Percentiles rank a stretch among this genome's conserved stretches.
phyloP scores from a whole-genome alignment of 768 basidiomycete species.

The Mycena sanguinolenta region DNA sequence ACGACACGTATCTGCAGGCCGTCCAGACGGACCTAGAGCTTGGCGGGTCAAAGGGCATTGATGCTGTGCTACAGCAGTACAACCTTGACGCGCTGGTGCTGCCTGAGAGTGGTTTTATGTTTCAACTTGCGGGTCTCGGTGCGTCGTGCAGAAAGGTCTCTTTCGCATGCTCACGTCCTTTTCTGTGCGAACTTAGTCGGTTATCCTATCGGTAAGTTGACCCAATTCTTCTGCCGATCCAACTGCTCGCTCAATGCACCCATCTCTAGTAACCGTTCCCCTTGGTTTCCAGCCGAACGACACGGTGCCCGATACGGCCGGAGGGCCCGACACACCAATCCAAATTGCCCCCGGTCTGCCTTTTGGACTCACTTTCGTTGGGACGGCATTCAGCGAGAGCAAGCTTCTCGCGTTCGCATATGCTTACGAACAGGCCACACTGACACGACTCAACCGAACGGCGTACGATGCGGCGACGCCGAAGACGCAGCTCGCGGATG shows the following conservation, averaged over 20 bases:
- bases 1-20: constrained; percentile 48
- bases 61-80: constrained; percentile 48
- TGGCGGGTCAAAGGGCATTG: constrained; percentile 51
- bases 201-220: constrained; percentile 19
- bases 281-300: constrained; percentile 55
- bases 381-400: constrained; percentile 60
- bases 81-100: constrained; percentile 52
- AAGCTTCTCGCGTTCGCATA: constrained; percentile 57
- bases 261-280: constrained; percentile 51
- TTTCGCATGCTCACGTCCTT: constrained; percentile 9
- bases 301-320: constrained; percentile 35
- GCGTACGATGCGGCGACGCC: constrained; percentile 56
- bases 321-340: constrained; percentile 42
- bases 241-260: constrained; percentile 53
- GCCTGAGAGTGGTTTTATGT: constrained; percentile 37
- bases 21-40: constrained; percentile 44
- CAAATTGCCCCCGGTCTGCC: constrained; percentile 54
- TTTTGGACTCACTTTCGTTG: constrained; percentile 58
- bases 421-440: constrained; percentile 63
- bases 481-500: constrained; percentile 55
- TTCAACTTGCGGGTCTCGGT: constrained; percentile 36
- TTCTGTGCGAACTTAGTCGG: neutral
- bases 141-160: neutral
- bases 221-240: constrained; percentile 23
- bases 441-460: constrained; percentile 49